These are phyloP conservation scores for Rhinocladiella mackenziei DNA, from an alignment of 2,329 filamentous ascomycete genomes.

Conservation along the genomic window DNA sequence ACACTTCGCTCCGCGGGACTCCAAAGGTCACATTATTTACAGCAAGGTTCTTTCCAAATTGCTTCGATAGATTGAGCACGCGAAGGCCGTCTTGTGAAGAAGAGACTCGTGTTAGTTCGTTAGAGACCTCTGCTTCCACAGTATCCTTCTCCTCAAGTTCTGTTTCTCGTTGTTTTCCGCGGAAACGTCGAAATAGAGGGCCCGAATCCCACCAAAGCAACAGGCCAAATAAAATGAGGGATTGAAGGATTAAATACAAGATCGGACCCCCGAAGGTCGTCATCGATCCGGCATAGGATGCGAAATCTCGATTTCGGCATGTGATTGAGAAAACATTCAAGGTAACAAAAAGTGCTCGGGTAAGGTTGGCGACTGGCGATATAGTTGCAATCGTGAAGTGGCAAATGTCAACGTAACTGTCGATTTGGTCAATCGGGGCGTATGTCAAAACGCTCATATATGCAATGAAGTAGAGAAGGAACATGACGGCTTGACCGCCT, in stretches of 20 bases:
- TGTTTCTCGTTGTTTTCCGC: slow-evolving; percentile 43
- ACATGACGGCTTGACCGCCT: slow-evolving; percentile 67
- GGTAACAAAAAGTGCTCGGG: slow-evolving; percentile 69
- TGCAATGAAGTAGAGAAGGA: slow-evolving; percentile 67
- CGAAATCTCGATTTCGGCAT: slow-evolving; percentile 61
- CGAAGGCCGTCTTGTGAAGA: slow-evolving; percentile 64
- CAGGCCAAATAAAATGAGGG: slow-evolving; percentile 64
- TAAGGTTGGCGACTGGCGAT: slow-evolving; percentile 71
- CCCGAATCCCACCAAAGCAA: slow-evolving; percentile 80
- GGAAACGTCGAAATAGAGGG: slow-evolving; percentile 55
- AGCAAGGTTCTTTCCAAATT: slow-evolving; percentile 69
- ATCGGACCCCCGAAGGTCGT: slow-evolving; percentile 78
- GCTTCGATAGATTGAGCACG: slow-evolving; percentile 76
- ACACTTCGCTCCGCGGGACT: slow-evolving; percentile 74
- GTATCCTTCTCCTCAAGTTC: slow-evolving; percentile 37
- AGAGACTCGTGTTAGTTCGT: slow-evolving; percentile 62
- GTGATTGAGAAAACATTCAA: slow-evolving; percentile 81
- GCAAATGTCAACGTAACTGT: slow-evolving; percentile 62
- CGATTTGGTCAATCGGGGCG: slow-evolving; percentile 64
- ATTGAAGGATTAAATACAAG: slow-evolving; percentile 73
- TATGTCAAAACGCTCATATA: slow-evolving; percentile 73
- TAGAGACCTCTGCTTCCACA: slow-evolving; percentile 57
- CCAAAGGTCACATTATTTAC: slow-evolving; percentile 88
- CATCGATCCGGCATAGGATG: slow-evolving; percentile 66
- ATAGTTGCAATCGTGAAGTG: slow-evolving; percentile 72